phyloP scores from a whole-genome alignment of 345 rosid genomes.

The Carallia brachiata region DNA sequence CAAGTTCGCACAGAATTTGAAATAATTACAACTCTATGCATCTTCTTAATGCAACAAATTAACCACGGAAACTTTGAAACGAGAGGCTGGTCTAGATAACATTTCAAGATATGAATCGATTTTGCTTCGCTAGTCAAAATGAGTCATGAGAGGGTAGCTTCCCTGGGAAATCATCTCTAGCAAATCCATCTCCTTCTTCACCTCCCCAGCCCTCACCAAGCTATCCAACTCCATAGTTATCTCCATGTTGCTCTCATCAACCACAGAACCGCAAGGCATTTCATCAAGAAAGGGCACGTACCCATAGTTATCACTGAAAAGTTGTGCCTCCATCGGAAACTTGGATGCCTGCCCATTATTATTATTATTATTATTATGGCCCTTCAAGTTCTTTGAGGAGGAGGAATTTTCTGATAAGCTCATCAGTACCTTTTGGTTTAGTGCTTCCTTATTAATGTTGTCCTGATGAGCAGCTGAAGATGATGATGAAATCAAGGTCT shows the following conservation, averaged over 20 bases:
- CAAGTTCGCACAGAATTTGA: no score
- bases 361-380: not conserved
- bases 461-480: not conserved
- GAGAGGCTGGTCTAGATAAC: not conserved
- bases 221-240: conserved; percentile 20
- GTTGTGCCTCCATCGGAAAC: not conserved
- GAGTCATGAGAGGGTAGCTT: not conserved
- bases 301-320: conserved; percentile 10
- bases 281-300: conserved; percentile 23
- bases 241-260: conserved; percentile 16
- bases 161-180: conserved; percentile 37
- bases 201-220: conserved; percentile 3
- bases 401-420: not conserved
- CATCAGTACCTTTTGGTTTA: not conserved
- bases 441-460: not conserved
- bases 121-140: not conserved
- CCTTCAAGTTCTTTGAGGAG: not conserved
- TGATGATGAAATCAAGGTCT: conserved; percentile 12
- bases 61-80: not conserved
- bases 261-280: conserved; percentile 16
- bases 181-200: conserved; percentile 37
- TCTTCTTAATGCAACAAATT: not conserved
- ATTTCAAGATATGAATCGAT: not conserved
- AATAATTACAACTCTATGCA: no score
- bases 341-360: not conserved